Percentiles rank a stretch among this genome's conserved stretches.
These are phyloP conservation scores for Arachis hypogaea DNA, from an alignment of 306 rosid species.

Conservation along the genomic window DNA sequence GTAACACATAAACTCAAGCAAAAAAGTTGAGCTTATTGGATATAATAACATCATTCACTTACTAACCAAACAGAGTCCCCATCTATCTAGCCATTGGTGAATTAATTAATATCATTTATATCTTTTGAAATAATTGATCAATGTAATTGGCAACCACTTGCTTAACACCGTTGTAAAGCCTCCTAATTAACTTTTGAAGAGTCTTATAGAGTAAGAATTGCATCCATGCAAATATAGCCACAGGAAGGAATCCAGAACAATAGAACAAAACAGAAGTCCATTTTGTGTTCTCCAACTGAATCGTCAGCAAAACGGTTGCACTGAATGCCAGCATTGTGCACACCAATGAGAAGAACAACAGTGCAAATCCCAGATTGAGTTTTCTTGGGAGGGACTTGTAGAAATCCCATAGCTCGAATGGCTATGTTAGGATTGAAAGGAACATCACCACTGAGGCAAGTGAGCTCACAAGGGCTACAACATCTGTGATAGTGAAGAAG, in stretches of 20 bases:
- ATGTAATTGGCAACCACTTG: not conserved
- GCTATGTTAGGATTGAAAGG: constrained; percentile 29
- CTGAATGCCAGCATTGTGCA: constrained; percentile 24
- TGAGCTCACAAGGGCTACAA: constrained; percentile 26
- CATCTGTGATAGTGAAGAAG: constrained; percentile 8
- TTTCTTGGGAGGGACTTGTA: constrained; percentile 11
- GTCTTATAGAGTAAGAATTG: constrained; percentile 13
- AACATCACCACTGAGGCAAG: constrained; percentile 32
- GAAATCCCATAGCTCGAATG: constrained; percentile 35
- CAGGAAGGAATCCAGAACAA: constrained; percentile 22
- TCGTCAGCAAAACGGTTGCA: constrained; percentile 26
- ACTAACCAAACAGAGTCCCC: no score
- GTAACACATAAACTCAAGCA: no score
- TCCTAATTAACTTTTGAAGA: not conserved
- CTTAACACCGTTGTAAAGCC: not conserved
- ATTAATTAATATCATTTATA: no score
- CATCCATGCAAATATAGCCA: constrained; percentile 17
- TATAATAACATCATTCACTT: no score
- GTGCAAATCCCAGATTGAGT: constrained; percentile 1
- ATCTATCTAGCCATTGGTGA: no score
- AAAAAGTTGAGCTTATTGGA: no score
- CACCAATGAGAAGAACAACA: not conserved
- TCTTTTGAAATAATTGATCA: no score
- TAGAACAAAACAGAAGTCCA: constrained; percentile 10
- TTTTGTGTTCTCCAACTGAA: constrained; percentile 1